These are phyloP conservation scores for Termitomyces sp. DNA, from an alignment of 1,284 basidiomycete genomes.

Conservation along the genomic window DNA sequence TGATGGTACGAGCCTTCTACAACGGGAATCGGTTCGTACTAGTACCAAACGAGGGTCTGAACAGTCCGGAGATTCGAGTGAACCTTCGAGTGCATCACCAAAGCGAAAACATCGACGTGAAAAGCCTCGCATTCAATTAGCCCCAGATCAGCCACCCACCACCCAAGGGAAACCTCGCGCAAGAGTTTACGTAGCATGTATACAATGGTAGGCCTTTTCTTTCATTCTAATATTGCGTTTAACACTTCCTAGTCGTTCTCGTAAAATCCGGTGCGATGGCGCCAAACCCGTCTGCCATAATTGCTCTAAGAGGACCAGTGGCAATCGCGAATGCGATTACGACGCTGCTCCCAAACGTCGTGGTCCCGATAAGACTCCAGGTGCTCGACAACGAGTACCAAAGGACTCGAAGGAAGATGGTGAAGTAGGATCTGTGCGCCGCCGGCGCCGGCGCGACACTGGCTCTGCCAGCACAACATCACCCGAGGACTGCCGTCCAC, in stretches of 20 bases:
- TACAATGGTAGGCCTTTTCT: conserved; percentile 55
- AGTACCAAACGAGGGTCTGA: neutral
- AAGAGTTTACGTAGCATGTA: conserved; percentile 72
- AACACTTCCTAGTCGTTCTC: conserved; percentile 48
- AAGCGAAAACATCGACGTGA: conserved; percentile 48
- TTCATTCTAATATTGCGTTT: conserved; percentile 5
- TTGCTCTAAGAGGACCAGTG: conserved; percentile 48
- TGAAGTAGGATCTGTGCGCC: conserved; percentile 26
- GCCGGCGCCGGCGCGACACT: conserved; percentile 30
- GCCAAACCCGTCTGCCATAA: conserved; percentile 71
- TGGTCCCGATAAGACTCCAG: conserved; percentile 70
- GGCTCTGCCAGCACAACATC: conserved; percentile 9
- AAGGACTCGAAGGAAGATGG: conserved; percentile 32
- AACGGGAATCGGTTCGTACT: neutral
- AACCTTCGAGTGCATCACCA: conserved; percentile 4
- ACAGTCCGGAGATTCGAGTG: neutral
- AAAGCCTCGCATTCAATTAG: conserved; percentile 58
- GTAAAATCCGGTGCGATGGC: conserved; percentile 79
- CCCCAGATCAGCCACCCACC: conserved; percentile 68
- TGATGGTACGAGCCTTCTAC: neutral
- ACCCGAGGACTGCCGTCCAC: conserved; percentile 1
- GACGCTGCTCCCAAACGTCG: conserved; percentile 68
- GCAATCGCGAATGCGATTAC: conserved; percentile 48
- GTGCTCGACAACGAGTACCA: conserved; percentile 58
- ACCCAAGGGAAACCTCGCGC: conserved; percentile 68